These are phyloP conservation scores for Paspalum vaginatum DNA, from an alignment of 176 grass and related monocot species.

Conservation along the genomic window DNA sequence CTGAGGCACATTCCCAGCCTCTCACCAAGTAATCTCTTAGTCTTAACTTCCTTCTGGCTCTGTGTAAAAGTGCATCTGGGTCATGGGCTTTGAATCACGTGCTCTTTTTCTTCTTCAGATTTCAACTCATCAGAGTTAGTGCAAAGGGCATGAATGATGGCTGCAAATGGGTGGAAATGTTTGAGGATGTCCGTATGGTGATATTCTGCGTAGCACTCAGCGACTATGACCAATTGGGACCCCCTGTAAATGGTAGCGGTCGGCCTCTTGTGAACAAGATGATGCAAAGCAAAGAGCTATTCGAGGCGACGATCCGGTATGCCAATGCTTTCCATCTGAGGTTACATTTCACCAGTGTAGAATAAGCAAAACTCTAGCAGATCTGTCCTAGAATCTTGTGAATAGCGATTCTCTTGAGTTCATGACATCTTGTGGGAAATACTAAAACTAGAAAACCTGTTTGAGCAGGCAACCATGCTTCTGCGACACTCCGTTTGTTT, in stretches of 20 bases:
- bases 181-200: constrained; percentile 89
- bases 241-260: constrained; percentile 41
- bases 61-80: not conserved
- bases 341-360: not conserved
- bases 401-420: not conserved
- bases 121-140: constrained; percentile 86
- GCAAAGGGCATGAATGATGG: constrained; percentile 91
- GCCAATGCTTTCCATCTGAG: not conserved
- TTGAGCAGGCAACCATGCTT: constrained; percentile 84
- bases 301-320: constrained; percentile 83
- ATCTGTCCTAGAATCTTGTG: not conserved
- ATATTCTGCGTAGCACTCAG: constrained; percentile 86
- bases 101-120: constrained; percentile 49
- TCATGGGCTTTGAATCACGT: not conserved
- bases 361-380: not conserved
- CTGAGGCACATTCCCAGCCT: constrained; percentile 69
- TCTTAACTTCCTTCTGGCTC: constrained; percentile 8
- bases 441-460: not conserved
- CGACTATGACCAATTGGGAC: constrained; percentile 77
- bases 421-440: not conserved
- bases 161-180: constrained; percentile 99
- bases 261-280: constrained; percentile 80
- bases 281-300: constrained; percentile 86
- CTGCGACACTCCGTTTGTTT: constrained; percentile 70
- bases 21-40: constrained; percentile 72